phyloP scores from a whole-genome alignment of 2,329 filamentous ascomycete genomes.

The Sarocladium oryzae region DNA sequence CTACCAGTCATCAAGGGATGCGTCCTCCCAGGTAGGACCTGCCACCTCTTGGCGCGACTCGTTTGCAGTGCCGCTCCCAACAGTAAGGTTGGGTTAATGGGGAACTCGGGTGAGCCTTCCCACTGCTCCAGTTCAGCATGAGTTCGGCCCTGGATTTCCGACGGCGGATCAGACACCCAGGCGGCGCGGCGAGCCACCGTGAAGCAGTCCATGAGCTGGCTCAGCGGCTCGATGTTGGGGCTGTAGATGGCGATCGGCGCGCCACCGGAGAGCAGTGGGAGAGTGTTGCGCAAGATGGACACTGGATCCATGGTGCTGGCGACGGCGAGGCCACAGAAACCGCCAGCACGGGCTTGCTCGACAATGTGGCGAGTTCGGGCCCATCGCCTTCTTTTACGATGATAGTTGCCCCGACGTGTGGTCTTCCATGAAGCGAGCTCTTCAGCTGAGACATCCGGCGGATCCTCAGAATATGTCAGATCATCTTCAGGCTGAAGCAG shows the following conservation, averaged over 20 bases:
- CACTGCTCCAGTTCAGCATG: conserved; percentile 47
- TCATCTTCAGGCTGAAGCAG: conserved; percentile 73
- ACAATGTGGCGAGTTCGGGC: conserved; percentile 65
- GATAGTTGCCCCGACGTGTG: conserved; percentile 76
- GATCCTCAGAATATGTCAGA: conserved; percentile 62
- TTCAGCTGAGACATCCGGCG: conserved; percentile 51
- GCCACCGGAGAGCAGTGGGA: conserved; percentile 77
- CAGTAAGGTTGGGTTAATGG: conserved; percentile 78
- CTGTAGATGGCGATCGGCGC: conserved; percentile 83
- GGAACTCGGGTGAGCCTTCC: conserved; percentile 67
- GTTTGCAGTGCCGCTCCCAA: conserved; percentile 77
- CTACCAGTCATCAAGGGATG: conserved; percentile 89
- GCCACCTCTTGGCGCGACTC: conserved; percentile 72
- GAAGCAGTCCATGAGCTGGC: conserved; percentile 74
- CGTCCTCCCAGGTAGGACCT: conserved; percentile 84
- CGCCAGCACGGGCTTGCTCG: conserved; percentile 65
- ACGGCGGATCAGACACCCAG: conserved; percentile 53
- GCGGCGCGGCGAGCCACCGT: conserved; percentile 72
- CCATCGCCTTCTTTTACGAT: conserved; percentile 83
- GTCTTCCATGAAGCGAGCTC: conserved; percentile 67
- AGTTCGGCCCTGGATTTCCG: conserved; percentile 37
- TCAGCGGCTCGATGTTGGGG: conserved; percentile 71
- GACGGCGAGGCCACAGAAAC: conserved; percentile 77
- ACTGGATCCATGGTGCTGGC: conserved; percentile 76
- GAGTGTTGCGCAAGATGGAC: conserved; percentile 64